These are phyloP conservation scores for Malus sylvestris DNA, from an alignment of 306 rosid species.

Conservation along the genomic window DNA sequence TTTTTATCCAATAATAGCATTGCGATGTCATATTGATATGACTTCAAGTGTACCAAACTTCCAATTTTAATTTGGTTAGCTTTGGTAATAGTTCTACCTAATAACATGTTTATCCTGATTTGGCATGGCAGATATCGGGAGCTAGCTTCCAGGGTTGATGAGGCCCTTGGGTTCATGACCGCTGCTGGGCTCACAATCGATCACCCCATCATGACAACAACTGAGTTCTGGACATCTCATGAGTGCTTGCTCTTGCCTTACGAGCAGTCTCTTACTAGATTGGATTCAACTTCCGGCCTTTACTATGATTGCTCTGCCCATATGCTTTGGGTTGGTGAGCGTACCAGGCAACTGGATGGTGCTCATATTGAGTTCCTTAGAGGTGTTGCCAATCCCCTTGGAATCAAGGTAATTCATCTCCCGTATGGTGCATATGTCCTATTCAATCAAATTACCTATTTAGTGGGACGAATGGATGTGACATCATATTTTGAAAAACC, in stretches of 20 bases:
- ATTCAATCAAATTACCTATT: background rate
- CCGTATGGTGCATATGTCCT: background rate
- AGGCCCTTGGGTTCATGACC: slow-evolving; percentile 99
- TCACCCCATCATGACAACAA: slow-evolving; percentile 93
- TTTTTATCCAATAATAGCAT: background rate
- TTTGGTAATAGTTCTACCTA: background rate
- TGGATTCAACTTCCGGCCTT: slow-evolving; percentile 95
- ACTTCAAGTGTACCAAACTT: background rate
- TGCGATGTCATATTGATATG: background rate
- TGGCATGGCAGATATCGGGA: slow-evolving; percentile 75
- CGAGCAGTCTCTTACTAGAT: slow-evolving; percentile 88
- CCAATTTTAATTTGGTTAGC: background rate
- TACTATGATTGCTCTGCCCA: slow-evolving; percentile 97
- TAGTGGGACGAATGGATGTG: background rate
- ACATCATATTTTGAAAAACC: background rate
- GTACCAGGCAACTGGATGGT: slow-evolving; percentile 95
- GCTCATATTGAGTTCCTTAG: slow-evolving; percentile 92
- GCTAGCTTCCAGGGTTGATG: slow-evolving; percentile 89
- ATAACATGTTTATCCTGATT: slow-evolving; percentile 6
- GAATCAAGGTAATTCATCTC: slow-evolving; percentile 71
- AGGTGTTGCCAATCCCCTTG: slow-evolving; percentile 95
- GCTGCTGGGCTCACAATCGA: slow-evolving; percentile 96
- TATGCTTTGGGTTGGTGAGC: slow-evolving; percentile 92
- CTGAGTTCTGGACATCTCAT: slow-evolving; percentile 98
- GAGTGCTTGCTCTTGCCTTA: slow-evolving; percentile 93